Conservation (phyloP, 2,329 filamentous ascomycete species). For the Colletotrichum simmondsii region DNA sequence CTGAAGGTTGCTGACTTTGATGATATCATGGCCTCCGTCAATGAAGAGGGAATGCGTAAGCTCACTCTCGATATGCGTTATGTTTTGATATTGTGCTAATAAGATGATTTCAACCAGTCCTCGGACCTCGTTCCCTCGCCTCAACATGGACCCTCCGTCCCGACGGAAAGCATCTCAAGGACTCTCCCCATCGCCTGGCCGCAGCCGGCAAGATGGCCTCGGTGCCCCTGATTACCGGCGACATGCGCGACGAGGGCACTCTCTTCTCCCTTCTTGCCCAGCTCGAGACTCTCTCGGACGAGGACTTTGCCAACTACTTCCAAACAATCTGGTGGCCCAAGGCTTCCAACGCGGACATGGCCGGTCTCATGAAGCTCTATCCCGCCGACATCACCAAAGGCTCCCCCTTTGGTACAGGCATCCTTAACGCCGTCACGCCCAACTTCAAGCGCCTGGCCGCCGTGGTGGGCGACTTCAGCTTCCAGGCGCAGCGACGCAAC, state of each 20-base stretch:
- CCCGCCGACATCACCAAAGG: conserved; percentile 62
- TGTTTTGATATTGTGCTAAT: neutral
- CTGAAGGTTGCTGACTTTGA: conserved; percentile 19
- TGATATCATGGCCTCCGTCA: conserved; percentile 8
- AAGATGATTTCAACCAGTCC: neutral
- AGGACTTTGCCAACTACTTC: neutral
- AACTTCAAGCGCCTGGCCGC: conserved; percentile 73
- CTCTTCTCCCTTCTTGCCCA: conserved; percentile 62
- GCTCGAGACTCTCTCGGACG: neutral
- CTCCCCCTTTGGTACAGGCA: conserved; percentile 68
- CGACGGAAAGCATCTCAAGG: conserved; percentile 16
- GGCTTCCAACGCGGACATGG: neutral
- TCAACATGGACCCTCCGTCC: conserved; percentile 9
- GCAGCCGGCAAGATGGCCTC: conserved; percentile 16
- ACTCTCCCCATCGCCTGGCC: conserved; percentile 1
- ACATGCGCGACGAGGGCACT: conserved; percentile 75
- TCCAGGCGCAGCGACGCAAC: conserved; percentile 50
- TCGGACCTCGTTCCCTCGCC: conserved; percentile 3
- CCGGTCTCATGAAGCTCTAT: conserved; percentile 36
- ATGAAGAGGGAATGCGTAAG: conserved; percentile 26
- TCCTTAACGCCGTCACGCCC: conserved; percentile 69
- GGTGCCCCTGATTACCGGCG: conserved; percentile 71
- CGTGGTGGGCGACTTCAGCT: conserved; percentile 70
- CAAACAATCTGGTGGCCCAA: conserved; percentile 2
- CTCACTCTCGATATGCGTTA: neutral